Evolutionary conservation across 2,329 filamentous ascomycete genomes (phyloP), one percentile per base, ranked within the genome.

Genomic region (Aureobasidium uvarum): DNA sequence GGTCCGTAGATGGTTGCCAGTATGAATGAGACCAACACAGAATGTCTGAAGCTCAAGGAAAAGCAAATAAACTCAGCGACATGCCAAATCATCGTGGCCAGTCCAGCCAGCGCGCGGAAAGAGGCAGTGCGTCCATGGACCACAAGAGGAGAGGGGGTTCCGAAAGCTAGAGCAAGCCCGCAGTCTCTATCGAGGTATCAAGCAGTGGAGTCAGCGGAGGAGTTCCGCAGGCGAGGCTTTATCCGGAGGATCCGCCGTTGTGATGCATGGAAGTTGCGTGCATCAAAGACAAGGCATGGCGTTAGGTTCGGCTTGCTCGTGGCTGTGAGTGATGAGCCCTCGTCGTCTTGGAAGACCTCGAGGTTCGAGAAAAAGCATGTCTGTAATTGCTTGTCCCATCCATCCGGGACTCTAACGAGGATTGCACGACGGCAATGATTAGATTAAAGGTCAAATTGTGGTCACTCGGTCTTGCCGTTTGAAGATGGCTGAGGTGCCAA

Each of bases 321-420:
- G 39, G 54, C 54, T 58, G 54, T 25, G 43, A 39, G 5, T 13
- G 54, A 38, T 45, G 38, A 58, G 23, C 23, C 43, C 43, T 45
- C 54, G 13, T 43, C 54, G 13, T 43, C 18, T 20, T 45, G 7
- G 54, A 45, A 58, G 25, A 18, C 7, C 28, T 58, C 13, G 23
- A 16, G 11, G 25, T 33, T 45, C 54, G 39, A 58, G 54, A 58
- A 58, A 56, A 58, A 58, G 54, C 54, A 58, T 58, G 52, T 41
- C 14, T 38, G 13, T 8, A 10, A 55, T 55, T 41, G 16, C 25
- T 25, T 45, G 38, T 43, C 39, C 54, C 54, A 58, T 58, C 54
- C 54, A 58, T 58, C 54, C 54, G 54, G 39, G 39, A 20, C 16
- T 7, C 20, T 11, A 6, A 36, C 7, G 36, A 10, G 13, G 52